These are phyloP conservation scores for Ustulina deusta DNA, from an alignment of 2,329 filamentous ascomycete species.

Conservation along the genomic window DNA sequence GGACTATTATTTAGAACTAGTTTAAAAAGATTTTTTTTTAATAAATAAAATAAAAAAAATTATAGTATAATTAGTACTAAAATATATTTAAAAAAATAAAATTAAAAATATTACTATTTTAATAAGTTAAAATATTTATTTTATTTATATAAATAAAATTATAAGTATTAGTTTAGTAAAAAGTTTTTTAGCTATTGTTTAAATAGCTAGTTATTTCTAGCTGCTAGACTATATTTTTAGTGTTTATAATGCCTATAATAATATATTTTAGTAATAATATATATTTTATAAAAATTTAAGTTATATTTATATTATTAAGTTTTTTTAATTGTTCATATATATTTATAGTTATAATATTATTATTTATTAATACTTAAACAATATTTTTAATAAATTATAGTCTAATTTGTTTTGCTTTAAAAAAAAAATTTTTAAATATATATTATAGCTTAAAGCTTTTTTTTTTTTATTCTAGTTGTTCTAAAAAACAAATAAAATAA, in stretches of 20 bases:
- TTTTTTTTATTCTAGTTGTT: neutral
- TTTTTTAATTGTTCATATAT: neutral
- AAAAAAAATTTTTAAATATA: neutral
- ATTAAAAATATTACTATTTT: no score
- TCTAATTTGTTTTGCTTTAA: neutral
- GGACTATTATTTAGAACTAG: neutral
- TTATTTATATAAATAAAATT: no score
- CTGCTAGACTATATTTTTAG: neutral
- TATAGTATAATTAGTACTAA: no score
- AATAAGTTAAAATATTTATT: no score
- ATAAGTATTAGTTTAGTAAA: no score
- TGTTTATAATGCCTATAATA: neutral
- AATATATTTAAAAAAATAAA: no score
- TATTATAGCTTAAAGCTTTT: conserved; percentile 5
- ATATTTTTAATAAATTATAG: neutral
- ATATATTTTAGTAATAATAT: neutral
- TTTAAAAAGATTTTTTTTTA: neutral
- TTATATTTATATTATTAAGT: neutral
- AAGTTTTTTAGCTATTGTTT: no score
- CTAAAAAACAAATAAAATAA: neutral
- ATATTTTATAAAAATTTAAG: neutral
- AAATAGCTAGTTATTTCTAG: no score
- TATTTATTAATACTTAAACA: neutral
- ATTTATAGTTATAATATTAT: conserved; percentile 2
- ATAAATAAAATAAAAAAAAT: no score